Base-by-base conservation (phyloP, 2,329 filamentous ascomycete genomes). In the Raffaelea ambrosiae region DNA sequence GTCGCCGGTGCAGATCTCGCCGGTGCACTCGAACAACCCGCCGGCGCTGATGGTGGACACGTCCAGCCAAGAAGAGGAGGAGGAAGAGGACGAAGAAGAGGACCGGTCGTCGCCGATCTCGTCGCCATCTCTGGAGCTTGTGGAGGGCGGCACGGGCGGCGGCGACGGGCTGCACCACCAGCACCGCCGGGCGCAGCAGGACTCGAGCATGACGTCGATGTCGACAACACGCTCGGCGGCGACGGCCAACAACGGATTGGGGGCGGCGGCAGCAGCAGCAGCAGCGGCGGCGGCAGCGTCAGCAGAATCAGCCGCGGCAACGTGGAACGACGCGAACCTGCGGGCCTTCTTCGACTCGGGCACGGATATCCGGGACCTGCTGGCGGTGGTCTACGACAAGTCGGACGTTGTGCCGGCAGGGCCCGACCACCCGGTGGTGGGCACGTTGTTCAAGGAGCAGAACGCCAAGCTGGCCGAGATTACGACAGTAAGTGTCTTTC, bases 301-400 rank as follows among this genome's bases (percentile, higher is more conserved):
- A 19, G 75, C 83, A 22, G 79, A 81, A 41, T 46, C 47, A 11
- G 71, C 72, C 16, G 74, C 76, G 19, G 75, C 83, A 22, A 79
- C 81, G 0, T 98, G 93, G 93, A 91, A 88, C 53, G 91, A 97
- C 63, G 75, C 81, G 48, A 87, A 82, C 57, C 76, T 98, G 23
- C 81, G 88, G 51, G 84, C 86, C 14, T 98, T 96, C 66, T 85
- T 97, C 58, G 91, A 97, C 55, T 88, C 93, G 56, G 82, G 88
- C 51, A 83, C 83, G 31, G 88, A 95, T 53, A 88, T 98, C 55
- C 81, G 88, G 44, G 91, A 98, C 62, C 77, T 97, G 61, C 75
- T 97, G 45, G 77, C 90, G 35, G 86, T 98, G 51, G 88, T 98
- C 23, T 90, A 95, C 61, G 90, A 97, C 66, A 95, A 90, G 63